Evolutionary conservation across 139 green algal species (phyloP).

Genomic region (Dunaliella sp.): DNA sequence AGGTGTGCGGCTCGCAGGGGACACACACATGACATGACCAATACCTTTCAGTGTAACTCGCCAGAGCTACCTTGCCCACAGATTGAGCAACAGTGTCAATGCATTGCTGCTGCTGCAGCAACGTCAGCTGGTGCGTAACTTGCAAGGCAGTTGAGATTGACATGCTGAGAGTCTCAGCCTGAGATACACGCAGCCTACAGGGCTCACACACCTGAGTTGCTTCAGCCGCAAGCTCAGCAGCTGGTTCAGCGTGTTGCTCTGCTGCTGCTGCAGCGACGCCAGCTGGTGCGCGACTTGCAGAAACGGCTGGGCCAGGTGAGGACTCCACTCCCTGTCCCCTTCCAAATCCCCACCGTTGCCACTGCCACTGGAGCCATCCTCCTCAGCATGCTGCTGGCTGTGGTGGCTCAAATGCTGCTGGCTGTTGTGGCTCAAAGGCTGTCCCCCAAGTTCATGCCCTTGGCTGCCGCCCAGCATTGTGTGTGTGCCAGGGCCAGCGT

Average conservation of each 20-base stretch:
- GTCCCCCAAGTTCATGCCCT: too few species aligned
- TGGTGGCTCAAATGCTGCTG: too few species aligned
- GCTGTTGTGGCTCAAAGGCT: too few species aligned
- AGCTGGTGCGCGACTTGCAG: conserved; percentile 28
- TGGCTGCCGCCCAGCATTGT: too few species aligned
- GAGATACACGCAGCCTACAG: too few species aligned
- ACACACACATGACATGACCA: too few species aligned
- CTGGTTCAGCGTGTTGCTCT: conserved; percentile 42
- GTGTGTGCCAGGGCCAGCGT: too few species aligned
- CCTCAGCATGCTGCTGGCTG: not conserved
- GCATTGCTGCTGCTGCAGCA: conserved; percentile 45
- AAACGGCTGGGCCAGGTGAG: not conserved
- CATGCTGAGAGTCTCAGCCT: too few species aligned
- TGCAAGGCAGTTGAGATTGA: too few species aligned
- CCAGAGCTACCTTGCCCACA: conserved; percentile 44
- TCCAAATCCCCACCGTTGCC: not conserved
- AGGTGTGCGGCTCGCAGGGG: too few species aligned
- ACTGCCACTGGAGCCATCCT: not conserved
- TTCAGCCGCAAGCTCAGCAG: conserved; percentile 42
- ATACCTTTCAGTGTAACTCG: too few species aligned
- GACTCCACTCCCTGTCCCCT: not conserved
- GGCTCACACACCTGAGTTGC: conserved; percentile 41
- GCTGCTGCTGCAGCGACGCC: conserved; percentile 39
- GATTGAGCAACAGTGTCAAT: conserved; percentile 37
- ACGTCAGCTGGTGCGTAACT: conserved; percentile 28